phyloP scores from a whole-genome alignment of 805 yeast species.

The Starmerella riodocensis region DNA sequence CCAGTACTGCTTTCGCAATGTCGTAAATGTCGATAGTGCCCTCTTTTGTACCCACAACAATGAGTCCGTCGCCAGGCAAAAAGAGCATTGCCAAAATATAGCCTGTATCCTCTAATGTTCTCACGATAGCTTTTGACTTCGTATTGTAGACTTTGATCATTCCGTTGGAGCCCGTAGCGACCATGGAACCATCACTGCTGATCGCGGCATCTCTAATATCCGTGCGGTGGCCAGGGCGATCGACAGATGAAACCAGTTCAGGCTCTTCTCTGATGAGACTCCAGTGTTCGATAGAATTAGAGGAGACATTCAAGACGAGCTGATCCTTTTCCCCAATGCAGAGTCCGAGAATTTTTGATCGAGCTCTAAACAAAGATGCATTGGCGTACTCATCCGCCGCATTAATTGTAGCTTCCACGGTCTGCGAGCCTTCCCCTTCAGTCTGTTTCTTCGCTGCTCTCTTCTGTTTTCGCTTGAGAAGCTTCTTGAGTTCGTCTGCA shows the following conservation, averaged over 20 bases:
- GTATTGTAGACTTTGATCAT: slow-evolving; percentile 80
- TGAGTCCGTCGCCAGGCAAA: slow-evolving; percentile 80
- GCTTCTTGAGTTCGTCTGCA: slow-evolving; percentile 64
- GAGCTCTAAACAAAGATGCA: slow-evolving; percentile 48
- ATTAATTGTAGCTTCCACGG: slow-evolving; percentile 13
- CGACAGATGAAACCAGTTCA: slow-evolving; percentile 40
- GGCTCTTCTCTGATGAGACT: slow-evolving; percentile 21
- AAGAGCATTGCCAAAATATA: slow-evolving; percentile 70
- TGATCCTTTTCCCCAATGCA: slow-evolving; percentile 40
- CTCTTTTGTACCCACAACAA: slow-evolving; percentile 75
- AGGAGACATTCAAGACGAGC: slow-evolving; percentile 49
- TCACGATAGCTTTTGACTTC: slow-evolving; percentile 54
- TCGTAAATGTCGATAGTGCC: slow-evolving; percentile 80
- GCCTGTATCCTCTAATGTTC: slow-evolving; percentile 73
- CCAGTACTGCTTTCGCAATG: slow-evolving; percentile 62
- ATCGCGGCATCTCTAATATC: slow-evolving; percentile 77
- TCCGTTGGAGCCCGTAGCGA: slow-evolving; percentile 88
- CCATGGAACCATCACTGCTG: slow-evolving; percentile 62
- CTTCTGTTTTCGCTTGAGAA: slow-evolving; percentile 61
- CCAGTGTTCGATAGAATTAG: slow-evolving; percentile 65
- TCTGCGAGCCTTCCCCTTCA: slow-evolving; percentile 33
- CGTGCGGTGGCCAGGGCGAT: slow-evolving; percentile 73
- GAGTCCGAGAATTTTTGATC: slow-evolving; percentile 20
- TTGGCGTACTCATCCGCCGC: slow-evolving; percentile 42
- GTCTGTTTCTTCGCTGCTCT: slow-evolving; percentile 53